Evolutionary conservation across 2,329 filamentous ascomycete genomes (phyloP), one percentile per base, ranked within the genome.

Genomic region (Didymella keratinophila): DNA sequence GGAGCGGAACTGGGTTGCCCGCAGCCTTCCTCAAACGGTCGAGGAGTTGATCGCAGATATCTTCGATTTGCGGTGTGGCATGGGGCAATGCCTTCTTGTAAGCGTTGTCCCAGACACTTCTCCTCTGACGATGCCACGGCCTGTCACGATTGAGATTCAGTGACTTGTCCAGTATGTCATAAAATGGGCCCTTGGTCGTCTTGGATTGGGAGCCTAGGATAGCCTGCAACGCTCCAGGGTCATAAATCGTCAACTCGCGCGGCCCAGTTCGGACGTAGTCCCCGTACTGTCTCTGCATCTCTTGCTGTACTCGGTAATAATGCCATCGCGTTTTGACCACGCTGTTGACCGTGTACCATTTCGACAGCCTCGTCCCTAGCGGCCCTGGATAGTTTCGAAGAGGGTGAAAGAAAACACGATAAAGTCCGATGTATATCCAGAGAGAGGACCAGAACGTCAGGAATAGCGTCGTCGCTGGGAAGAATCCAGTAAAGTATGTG

Each of bases 1-100:
- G 65, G 30, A 80, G 67, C 45, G 80, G 71, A 10, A 83, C 58
- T 1, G 71, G 62, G 53, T 69, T 48, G 9, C 69, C 65, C 52
- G 72, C 58, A 11, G 60, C 58, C 12, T 61, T 36, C 16, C 58
- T 47, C 16, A 72, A 36, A 7, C 62, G 63, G 4, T 44, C 44
- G 5, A 73, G 60, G 4, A 72, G 51, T 21, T 69, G 64, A 23
- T 69, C 63, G 2, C 69, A 72, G 25, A 65, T 68, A 2, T 60
- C 56, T 21, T 72, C 71, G 3, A 73, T 48, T 7, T 63, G 55
- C 11, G 66, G 63, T 2, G 63, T 66, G 28, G 61, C 71, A 28
- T 63, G 58, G 12, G 66, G 62, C 10, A 73, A 59, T 2, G 70
- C 65, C 23, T 63, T 61, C 54, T 72, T 69, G 52, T 74, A 69